phyloP scores from a whole-genome alignment of 1,139 yeast genomes.

The Pichia sp. region DNA sequence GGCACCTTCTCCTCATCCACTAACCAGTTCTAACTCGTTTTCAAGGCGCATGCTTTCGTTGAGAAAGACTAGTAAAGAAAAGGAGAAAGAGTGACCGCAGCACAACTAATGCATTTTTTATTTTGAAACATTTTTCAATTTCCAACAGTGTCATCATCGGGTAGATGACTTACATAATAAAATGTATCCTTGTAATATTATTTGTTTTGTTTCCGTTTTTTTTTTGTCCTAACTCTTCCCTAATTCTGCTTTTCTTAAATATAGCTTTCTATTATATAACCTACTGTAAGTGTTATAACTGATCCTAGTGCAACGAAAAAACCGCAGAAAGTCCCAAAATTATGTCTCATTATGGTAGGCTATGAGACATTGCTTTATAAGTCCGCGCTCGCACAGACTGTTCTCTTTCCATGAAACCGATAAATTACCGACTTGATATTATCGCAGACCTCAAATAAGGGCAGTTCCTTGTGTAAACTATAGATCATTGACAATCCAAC shows the following conservation, averaged over 20 bases:
- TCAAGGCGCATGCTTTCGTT: constrained; percentile 29
- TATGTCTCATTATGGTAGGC: too few species aligned
- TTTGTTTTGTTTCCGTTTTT: not conserved
- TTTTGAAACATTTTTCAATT: not conserved
- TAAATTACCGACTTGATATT: too few species aligned
- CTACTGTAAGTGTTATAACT: too few species aligned
- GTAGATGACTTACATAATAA: not conserved
- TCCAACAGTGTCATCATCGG: not conserved
- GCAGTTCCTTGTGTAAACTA: too few species aligned
- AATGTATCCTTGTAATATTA: not conserved
- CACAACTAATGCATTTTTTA: not conserved
- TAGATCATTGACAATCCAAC: too few species aligned
- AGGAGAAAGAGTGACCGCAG: constrained; percentile 2
- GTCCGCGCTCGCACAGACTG: too few species aligned
- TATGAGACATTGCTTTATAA: too few species aligned
- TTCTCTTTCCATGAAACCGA: too few species aligned
- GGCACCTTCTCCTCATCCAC: constrained; percentile 12
- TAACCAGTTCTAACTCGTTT: constrained; percentile 23
- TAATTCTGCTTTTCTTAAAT: not conserved
- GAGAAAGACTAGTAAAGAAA: constrained; percentile 22
- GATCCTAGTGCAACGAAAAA: too few species aligned
- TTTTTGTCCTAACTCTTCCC: not conserved
- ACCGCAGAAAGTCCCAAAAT: too few species aligned
- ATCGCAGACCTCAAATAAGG: too few species aligned
- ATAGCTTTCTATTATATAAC: too few species aligned